Conservation (phyloP, 2,329 filamentous ascomycete species). For the Pseudocercospora crystallina region DNA sequence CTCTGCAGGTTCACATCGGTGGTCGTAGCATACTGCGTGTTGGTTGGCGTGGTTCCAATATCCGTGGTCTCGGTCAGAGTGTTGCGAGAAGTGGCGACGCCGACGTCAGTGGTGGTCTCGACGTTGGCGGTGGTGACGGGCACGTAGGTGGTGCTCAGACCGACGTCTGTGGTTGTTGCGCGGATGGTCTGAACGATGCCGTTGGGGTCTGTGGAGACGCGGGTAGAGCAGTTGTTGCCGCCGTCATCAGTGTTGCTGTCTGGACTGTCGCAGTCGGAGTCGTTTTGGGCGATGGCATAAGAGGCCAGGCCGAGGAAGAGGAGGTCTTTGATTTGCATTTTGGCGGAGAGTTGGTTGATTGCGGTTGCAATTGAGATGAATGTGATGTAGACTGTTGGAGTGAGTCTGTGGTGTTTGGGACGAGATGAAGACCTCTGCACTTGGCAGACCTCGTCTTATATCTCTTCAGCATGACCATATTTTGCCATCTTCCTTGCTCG, state of each 20-base stretch:
- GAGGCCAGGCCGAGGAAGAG: conserved; percentile 10
- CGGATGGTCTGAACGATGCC: conserved; percentile 9
- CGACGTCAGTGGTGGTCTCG: conserved; percentile 11
- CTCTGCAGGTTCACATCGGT: conserved; percentile 14
- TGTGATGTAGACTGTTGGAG: too few relatives aligned
- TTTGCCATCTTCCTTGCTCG: too few relatives aligned
- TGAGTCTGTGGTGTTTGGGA: too few relatives aligned
- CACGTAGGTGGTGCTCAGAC: conserved; percentile 9
- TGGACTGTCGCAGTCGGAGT: conserved; percentile 13
- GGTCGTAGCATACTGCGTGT: conserved; percentile 14
- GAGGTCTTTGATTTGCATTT: conserved; percentile 16
- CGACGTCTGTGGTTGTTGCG: conserved; percentile 11
- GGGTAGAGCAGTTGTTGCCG: conserved; percentile 9
- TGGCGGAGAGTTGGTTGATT: neutral
- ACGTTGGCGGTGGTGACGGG: conserved; percentile 12
- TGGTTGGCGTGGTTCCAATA: conserved; percentile 12
- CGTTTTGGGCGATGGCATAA: conserved; percentile 11
- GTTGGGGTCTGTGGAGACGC: conserved; percentile 8
- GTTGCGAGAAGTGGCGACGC: conserved; percentile 4
- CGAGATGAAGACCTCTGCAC: too few relatives aligned
- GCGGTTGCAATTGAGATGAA: too few relatives aligned
- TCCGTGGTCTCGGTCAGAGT: conserved; percentile 12
- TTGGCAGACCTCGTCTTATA: too few relatives aligned
- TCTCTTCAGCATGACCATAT: too few relatives aligned
- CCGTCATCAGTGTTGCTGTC: conserved; percentile 11